Conservation (phyloP, 1,139 yeast species). For the Groenewaldozyma sp. region DNA sequence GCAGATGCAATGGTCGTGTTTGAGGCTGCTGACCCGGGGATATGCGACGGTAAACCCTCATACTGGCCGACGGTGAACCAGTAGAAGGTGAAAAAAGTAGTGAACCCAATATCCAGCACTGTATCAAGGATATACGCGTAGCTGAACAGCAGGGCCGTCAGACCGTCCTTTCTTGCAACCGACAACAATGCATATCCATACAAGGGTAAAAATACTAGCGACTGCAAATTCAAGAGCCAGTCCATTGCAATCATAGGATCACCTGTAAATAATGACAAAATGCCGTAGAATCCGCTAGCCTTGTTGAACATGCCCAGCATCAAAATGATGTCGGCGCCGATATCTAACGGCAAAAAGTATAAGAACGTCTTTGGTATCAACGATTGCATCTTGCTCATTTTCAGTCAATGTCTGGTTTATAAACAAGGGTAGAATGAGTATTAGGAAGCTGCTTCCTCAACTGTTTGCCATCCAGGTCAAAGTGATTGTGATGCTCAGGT, state of each 20-base stretch:
- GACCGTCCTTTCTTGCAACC: conserved; percentile 39
- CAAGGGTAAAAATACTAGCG: conserved; percentile 55
- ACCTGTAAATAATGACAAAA: conserved; percentile 74
- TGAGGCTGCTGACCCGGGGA: neutral
- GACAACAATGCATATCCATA: conserved; percentile 53
- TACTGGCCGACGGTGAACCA: conserved; percentile 47
- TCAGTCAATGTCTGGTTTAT: too few species aligned
- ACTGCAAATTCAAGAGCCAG: conserved; percentile 68
- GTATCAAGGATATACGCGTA: conserved; percentile 62
- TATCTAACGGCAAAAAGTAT: conserved; percentile 61
- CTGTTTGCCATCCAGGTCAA: too few species aligned
- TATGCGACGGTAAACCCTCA: too few species aligned
- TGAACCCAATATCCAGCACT: conserved; percentile 53
- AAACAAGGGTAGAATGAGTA: too few species aligned
- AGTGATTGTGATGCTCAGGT: too few species aligned
- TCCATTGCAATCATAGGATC: conserved; percentile 79
- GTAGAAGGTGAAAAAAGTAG: conserved; percentile 59
- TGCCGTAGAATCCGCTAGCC: conserved; percentile 82
- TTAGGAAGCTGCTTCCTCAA: too few species aligned
- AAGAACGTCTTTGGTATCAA: conserved; percentile 36
- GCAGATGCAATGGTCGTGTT: conserved; percentile 4
- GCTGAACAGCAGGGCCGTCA: conserved; percentile 51
- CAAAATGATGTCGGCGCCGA: conserved; percentile 81
- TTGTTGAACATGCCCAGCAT: conserved; percentile 76
- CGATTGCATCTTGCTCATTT: conserved; percentile 11